phyloP scores from a whole-genome alignment of 768 basidiomycete genomes.

The Hortiboletus campestris region DNA sequence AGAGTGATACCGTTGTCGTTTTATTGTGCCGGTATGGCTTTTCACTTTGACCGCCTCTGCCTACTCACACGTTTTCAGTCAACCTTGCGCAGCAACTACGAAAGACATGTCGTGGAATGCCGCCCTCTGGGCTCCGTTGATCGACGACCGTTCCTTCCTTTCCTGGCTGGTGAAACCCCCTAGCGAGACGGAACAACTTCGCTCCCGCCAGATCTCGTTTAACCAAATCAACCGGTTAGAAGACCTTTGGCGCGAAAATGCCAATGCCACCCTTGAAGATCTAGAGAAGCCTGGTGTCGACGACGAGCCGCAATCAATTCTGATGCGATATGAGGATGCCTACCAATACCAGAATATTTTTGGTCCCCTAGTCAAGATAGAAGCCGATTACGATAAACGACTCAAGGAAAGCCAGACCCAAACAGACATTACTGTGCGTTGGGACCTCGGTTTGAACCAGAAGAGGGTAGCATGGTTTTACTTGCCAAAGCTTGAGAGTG shows the following conservation, averaged over 20 bases:
- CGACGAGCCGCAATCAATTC: constrained; percentile 92
- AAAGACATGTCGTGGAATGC: constrained; percentile 99
- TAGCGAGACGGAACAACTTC: constrained; percentile 91
- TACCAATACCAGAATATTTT: constrained; percentile 99
- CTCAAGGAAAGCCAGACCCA: constrained; percentile 99
- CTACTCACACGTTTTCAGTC: constrained; percentile 46
- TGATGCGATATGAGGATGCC: constrained; percentile 93
- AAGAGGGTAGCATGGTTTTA: constrained; percentile 99
- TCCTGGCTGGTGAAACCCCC: constrained; percentile 99
- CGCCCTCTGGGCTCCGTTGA: constrained; percentile 95
- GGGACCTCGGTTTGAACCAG: constrained; percentile 98
- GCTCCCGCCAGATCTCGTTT: constrained; percentile 96
- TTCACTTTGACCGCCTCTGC: neutral
- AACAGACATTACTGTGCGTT: constrained; percentile 91
- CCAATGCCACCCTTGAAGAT: constrained; percentile 91
- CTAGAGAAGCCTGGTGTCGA: constrained; percentile 97
- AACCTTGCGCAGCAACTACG: constrained; percentile 96
- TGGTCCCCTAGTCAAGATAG: constrained; percentile 98
- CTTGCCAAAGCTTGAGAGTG: constrained; percentile 95
- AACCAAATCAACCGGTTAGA: constrained; percentile 96
- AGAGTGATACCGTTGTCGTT: constrained; percentile 98
- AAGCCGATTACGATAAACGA: constrained; percentile 97
- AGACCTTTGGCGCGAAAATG: constrained; percentile 97
- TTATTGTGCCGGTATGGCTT: constrained; percentile 82
- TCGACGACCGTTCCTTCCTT: constrained; percentile 98